phyloP scores from a whole-genome alignment of 495 filamentous ascomycete genomes.

The Hyaloscypha finlandica region DNA sequence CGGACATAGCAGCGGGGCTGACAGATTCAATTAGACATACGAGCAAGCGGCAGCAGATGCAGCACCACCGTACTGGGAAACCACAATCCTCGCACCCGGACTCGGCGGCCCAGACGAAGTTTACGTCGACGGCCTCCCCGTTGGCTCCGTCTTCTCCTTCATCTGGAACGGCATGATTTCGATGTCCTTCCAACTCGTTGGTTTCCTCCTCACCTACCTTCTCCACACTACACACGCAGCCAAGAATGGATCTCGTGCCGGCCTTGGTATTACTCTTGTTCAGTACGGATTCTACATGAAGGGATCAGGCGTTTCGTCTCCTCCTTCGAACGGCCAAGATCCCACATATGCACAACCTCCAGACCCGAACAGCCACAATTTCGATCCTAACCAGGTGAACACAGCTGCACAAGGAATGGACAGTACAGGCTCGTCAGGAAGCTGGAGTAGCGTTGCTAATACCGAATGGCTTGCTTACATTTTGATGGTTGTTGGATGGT shows the following conservation, averaged over 20 bases:
- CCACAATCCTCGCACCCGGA: slow-evolving; percentile 92
- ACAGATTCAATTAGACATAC: slow-evolving; percentile 67
- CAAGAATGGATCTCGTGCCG: slow-evolving; percentile 93
- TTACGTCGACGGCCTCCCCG: slow-evolving; percentile 92
- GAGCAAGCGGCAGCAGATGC: slow-evolving; percentile 98
- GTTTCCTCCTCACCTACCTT: slow-evolving; percentile 96
- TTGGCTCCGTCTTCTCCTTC: slow-evolving; percentile 93
- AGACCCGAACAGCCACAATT: slow-evolving; percentile 89
- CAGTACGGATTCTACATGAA: slow-evolving; percentile 97
- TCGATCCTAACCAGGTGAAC: slow-evolving; percentile 69
- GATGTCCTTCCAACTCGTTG: slow-evolving; percentile 96
- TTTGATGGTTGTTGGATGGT: slow-evolving; percentile 98
- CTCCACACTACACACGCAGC: slow-evolving; percentile 97
- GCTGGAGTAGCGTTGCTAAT: slow-evolving; percentile 55
- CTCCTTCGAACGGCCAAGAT: slow-evolving; percentile 53
- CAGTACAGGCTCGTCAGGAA: slow-evolving; percentile 37
- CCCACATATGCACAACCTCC: slow-evolving; percentile 59
- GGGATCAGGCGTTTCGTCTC: slow-evolving; percentile 46
- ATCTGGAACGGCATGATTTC: slow-evolving; percentile 99
- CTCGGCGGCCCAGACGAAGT: slow-evolving; percentile 83
- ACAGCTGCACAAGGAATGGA: slow-evolving; percentile 33
- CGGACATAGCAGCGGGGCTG: slow-evolving; percentile 26
- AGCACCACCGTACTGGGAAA: slow-evolving; percentile 98
- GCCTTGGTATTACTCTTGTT: slow-evolving; percentile 93
- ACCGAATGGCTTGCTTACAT: slow-evolving; percentile 91